Evolutionary conservation across 768 basidiomycete species (phyloP), one percentile per base, ranked within the genome.

Genomic region (Agaricus blazei): DNA sequence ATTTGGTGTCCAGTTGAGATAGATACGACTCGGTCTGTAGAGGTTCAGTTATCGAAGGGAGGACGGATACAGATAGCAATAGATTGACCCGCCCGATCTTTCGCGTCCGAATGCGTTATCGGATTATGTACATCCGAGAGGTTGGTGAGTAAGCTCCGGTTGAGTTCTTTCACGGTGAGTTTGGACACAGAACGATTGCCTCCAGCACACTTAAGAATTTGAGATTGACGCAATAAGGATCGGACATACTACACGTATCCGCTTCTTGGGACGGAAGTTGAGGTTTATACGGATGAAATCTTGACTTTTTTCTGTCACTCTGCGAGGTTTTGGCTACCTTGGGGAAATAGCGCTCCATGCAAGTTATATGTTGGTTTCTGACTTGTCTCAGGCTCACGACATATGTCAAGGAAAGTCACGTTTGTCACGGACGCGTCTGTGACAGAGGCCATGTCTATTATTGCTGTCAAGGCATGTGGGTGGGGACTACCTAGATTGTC

Each of bases 31-130:
- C 76, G 74, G 57, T 85, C 85, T 88, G 43, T 28, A 48, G n/a
- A 28, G 19, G 19, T 43, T 23, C 44, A 44, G 31, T 50, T 15
- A 51, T 24, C 15, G 48, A 9, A 47, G 52, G 15, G 24, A 29
- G 9, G 44, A n/a, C 11, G 3, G 34, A 14, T 7, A 53, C 37
- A 7, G 19, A 50, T 15, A 27, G 36, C 12, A 43, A 40, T 49
- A 28, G 48, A 54, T 75, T 48, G 46, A 84, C 88, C 85, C 64
- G 85, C 75, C 56, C 85, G 80, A 41, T 83, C 72, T 50, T 70
- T 72, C 57, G 82, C 78, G 64, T 87, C 79, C 1, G 85, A 84
- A 61, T 88, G 84, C 1, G 89, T 90, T 49, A 93, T 89, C 1
- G 91, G 91, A 65, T 93, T 93, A 9, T 79, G 78, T 51, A 76